Base-by-base conservation (phyloP, 164 flowering plant species). In the Annona cherimola region DNA sequence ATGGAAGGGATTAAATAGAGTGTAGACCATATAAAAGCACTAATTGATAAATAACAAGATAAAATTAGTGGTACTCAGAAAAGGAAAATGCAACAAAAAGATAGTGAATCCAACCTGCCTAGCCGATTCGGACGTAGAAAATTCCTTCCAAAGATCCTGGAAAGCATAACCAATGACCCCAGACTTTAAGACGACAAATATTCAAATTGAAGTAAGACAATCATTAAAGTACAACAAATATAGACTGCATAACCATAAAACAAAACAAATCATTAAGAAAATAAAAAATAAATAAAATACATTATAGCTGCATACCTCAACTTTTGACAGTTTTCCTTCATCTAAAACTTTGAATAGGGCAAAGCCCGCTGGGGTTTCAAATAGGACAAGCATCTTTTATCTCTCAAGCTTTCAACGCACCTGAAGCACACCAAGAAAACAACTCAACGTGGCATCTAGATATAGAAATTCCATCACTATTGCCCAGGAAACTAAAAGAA, bases 291-390 rank as follows among this genome's bases (percentile, higher is more conserved):
- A 14, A 8, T 60, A 41, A 41, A 35, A 3, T 43, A 44, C 19
- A 69, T 19, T 1, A 46, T 50, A 16, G n/a, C 2, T 45, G 8
- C 59, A 43, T 65, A 88, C 91, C 84, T 88, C 95, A 55, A 89
- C 89, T 81, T 87, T 82, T n/a, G 87, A 82, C 65, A 93, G 91
- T 83, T 91, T 93, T 63, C 91, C 94, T 78, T 93, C 98, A 81
- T 92, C 90, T 77, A 91, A 75, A 0, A 94, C 94, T 81, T 92
- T 94, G 72, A 94, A 94, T 9, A 94, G 82, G 82, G 96, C 94
- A 74, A 88, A 92, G 2, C 99, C 98, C 62, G 96, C 97, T 2
- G 96, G 90, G 0, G 98, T 94, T 76, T 94, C 98, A 45, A 91
- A 92, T 71, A 94, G 75, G 3, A 87, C 85, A 45, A 91, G 79